Evolutionary conservation across 768 basidiomycete genomes (phyloP).

Genomic region (Clavulina sp.): DNA sequence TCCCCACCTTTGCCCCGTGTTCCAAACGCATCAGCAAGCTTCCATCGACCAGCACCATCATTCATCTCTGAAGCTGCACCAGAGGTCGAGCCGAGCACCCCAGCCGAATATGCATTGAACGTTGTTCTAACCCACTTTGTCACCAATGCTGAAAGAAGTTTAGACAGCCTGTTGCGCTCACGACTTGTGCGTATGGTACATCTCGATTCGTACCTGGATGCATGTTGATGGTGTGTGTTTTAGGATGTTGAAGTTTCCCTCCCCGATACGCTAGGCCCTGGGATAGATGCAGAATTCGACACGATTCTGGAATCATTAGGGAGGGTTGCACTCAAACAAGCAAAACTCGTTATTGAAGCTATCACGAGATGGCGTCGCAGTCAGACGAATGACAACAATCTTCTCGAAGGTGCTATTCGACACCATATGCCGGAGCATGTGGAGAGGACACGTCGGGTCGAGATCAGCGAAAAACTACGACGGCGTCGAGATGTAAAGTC

Average conservation of each 20-base stretch:
- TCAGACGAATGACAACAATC: slow-evolving; percentile 39
- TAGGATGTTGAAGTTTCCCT: slow-evolving; percentile 59
- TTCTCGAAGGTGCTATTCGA: not conserved
- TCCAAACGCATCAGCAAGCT: slow-evolving; percentile 20
- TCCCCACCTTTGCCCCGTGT: slow-evolving; percentile 57
- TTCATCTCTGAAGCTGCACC: not conserved
- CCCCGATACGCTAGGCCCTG: slow-evolving; percentile 47
- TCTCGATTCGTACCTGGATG: too few relatives aligned
- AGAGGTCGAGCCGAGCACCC: slow-evolving; percentile 50
- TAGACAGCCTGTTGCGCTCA: slow-evolving; percentile 54
- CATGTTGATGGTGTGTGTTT: not conserved
- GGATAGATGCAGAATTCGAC: slow-evolving; percentile 65
- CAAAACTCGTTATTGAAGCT: slow-evolving; percentile 70
- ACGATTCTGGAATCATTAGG: slow-evolving; percentile 70
- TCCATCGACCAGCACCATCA: not conserved
- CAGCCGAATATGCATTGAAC: slow-evolving; percentile 76
- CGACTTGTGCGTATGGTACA: slow-evolving; percentile 35
- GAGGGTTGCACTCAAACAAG: slow-evolving; percentile 68
- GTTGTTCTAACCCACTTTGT: slow-evolving; percentile 81
- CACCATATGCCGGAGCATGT: slow-evolving; percentile 1
- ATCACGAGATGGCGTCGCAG: slow-evolving; percentile 74
- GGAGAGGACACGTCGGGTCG: not conserved
- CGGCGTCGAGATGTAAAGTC: not conserved
- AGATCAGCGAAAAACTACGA: not conserved
- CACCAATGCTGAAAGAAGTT: slow-evolving; percentile 57